These are phyloP conservation scores for Vaccinium vitisidaea DNA, from an alignment of 148 eudicot genomes.

Conservation along the genomic window DNA sequence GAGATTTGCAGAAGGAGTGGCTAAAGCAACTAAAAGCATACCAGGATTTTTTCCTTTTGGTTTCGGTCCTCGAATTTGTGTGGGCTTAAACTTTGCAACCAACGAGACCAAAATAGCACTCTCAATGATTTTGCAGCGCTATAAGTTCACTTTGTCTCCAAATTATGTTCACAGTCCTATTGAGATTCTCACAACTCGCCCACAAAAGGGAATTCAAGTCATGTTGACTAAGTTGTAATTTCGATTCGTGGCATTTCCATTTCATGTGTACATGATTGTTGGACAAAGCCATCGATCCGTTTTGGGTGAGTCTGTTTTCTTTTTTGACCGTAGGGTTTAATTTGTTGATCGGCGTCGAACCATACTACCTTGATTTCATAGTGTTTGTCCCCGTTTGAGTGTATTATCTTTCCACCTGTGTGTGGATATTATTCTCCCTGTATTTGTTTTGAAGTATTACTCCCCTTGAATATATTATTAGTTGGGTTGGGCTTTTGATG, in stretches of 20 bases:
- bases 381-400: neutral
- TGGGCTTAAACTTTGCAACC: conserved; percentile 10
- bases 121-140: conserved; percentile 8
- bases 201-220: neutral
- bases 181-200: neutral
- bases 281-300: neutral
- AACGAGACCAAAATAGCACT: conserved; percentile 14
- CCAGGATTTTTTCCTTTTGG: conserved; percentile 4
- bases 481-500: neutral
- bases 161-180: neutral
- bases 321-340: neutral
- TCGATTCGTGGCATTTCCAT: neutral
- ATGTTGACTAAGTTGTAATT: neutral
- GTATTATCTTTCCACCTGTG: neutral
- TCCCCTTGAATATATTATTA: too few relatives aligned
- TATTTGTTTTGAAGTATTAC: too few relatives aligned
- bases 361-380: neutral
- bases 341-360: neutral
- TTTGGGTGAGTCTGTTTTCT: neutral
- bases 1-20: conserved; percentile 7
- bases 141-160: conserved; percentile 9
- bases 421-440: neutral
- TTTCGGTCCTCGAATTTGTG: conserved; percentile 10
- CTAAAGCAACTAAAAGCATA: neutral
- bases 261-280: neutral